Conservation (phyloP, 2,329 filamentous ascomycete species). For the Pseudogymnoascus sp. region DNA sequence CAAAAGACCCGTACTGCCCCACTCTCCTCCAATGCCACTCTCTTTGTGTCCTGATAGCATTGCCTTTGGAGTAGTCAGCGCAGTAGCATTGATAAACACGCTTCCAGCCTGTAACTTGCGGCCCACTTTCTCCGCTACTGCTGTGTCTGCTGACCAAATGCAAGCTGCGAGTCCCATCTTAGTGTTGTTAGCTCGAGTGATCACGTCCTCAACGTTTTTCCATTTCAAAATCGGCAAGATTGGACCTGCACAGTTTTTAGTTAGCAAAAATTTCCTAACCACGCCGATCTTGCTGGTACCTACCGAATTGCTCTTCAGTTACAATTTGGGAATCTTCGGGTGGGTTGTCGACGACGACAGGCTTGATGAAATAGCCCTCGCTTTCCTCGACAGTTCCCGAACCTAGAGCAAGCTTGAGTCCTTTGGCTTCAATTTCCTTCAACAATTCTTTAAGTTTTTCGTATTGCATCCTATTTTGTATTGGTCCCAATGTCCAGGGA, state of each 20-base stretch:
- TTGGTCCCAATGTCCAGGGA: slow-evolving; percentile 39
- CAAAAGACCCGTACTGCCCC: slow-evolving; percentile 25
- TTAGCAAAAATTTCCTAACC: slow-evolving; percentile 4
- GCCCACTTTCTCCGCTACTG: slow-evolving; percentile 44
- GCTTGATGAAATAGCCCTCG: slow-evolving; percentile 50
- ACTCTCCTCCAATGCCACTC: slow-evolving; percentile 30
- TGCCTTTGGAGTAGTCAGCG: slow-evolving; percentile 39
- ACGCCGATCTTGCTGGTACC: slow-evolving; percentile 12
- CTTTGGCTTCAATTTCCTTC: slow-evolving; percentile 44
- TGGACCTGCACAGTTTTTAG: slow-evolving; percentile 36
- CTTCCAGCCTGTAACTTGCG: slow-evolving; percentile 48
- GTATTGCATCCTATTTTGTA: slow-evolving; percentile 58
- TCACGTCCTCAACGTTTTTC: slow-evolving; percentile 52
- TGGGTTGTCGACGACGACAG: slow-evolving; percentile 52
- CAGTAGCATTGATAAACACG: slow-evolving; percentile 53
- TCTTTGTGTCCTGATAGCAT: slow-evolving; percentile 29
- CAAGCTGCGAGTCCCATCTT: slow-evolving; percentile 50
- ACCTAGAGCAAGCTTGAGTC: slow-evolving; percentile 43
- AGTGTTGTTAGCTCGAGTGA: slow-evolving; percentile 46
- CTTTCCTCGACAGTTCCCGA: slow-evolving; percentile 33
- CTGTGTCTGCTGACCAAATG: slow-evolving; percentile 49
- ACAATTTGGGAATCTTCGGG: slow-evolving; percentile 49
- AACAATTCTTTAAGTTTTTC: slow-evolving; percentile 50
- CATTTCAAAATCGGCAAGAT: slow-evolving; percentile 58
- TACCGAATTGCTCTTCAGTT: slow-evolving; percentile 53